A percentile compares a stretch with the other conserved stretches of the same genome.
phyloP scores from a whole-genome alignment of 495 filamentous ascomycete species.

The Penicillium ochrochloron region DNA sequence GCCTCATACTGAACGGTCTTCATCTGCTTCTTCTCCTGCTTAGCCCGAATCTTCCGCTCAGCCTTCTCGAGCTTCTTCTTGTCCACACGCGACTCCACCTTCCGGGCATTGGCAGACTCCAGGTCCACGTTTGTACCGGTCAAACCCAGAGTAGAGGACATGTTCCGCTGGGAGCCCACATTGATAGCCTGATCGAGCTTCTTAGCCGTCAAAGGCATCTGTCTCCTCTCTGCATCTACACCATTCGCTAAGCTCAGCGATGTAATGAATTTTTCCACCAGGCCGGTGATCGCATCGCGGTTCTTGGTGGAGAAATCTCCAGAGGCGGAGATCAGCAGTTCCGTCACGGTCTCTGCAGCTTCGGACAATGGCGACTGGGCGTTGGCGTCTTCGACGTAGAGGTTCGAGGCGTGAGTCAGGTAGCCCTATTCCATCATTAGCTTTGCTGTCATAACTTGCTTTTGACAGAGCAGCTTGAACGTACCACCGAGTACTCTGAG shows the following conservation, averaged over 20 bases:
- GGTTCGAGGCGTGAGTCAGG: slow-evolving; percentile 86
- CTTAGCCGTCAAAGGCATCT: slow-evolving; percentile 74
- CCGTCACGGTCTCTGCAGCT: slow-evolving; percentile 80
- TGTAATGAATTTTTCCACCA: slow-evolving; percentile 91
- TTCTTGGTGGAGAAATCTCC: slow-evolving; percentile 73
- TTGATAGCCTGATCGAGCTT: slow-evolving; percentile 94
- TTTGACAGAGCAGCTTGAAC: slow-evolving; percentile 19
- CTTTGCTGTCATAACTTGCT: slow-evolving; percentile 15
- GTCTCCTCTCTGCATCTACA: slow-evolving; percentile 67
- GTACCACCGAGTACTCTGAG: slow-evolving; percentile 83
- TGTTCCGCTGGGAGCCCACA: slow-evolving; percentile 89
- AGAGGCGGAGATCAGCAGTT: slow-evolving; percentile 87
- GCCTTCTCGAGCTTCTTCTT: slow-evolving; percentile 99
- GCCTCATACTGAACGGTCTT: slow-evolving; percentile 98
- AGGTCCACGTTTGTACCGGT: slow-evolving; percentile 85
- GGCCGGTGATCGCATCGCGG: slow-evolving; percentile 73
- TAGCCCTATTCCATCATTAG: slow-evolving; percentile 63
- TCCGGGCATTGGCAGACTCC: slow-evolving; percentile 86
- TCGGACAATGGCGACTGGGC: slow-evolving; percentile 77
- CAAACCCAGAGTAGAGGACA: slow-evolving; percentile 92
- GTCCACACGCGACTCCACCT: slow-evolving; percentile 97
- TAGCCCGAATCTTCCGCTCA: slow-evolving; percentile 95
- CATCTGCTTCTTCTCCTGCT: slow-evolving; percentile 97
- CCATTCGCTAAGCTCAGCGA: slow-evolving; percentile 75
- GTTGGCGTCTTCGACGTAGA: slow-evolving; percentile 72